Base-by-base conservation (phyloP, 352 stramenopile genomes). In the Pythium aristosporum region DNA sequence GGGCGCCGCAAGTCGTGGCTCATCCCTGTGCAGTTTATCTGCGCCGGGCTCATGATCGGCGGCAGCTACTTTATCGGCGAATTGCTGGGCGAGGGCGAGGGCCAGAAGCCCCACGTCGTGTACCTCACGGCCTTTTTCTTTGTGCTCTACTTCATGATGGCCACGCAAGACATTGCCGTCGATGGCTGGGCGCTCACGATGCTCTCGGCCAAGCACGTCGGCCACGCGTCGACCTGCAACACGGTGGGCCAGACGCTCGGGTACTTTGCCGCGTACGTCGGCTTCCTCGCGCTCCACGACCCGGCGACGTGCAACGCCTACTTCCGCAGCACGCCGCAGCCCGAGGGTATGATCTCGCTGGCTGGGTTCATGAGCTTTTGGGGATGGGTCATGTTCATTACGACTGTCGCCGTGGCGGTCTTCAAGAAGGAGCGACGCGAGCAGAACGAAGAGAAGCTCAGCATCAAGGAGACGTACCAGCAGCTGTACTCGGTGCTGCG, bases 111-210 rank as follows among this genome's bases (percentile, higher is more conserved):
- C 34, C 85, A 98, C 72, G 91, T 98, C n/a, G 72, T 89, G 37
- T 89, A 90, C 69, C 85, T 99, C 48, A 99, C 97, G 18, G 65
- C 71, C 25, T 98, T 98, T 72, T 99, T 99, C 85, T 98, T 99
- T 72, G 79, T 96, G 51, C 77, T 99, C 23, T 99, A 99, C 79
- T 97, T 99, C 69, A 93, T 99, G 63, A 99, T 99, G 93, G 98
- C 98, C 4, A 99, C 98, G 43, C 98, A 99, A 76, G 98, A 99
- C 74, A 99, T 99, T 68, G 98, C 97, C 10, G 97, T 99, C 9
- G 98, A 99, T 72, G 98, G 98, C 18, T 99, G 98, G 98, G 98
- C 98, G n/a, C 85, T 99, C 37, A 99, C 98, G 0, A 99, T 99
- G 97, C 85, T 99, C 37, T 97, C 85, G 41, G 83, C 88, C 41